phyloP scores from a whole-genome alignment of 1,284 basidiomycete genomes.

The Omphalotus olearius region DNA sequence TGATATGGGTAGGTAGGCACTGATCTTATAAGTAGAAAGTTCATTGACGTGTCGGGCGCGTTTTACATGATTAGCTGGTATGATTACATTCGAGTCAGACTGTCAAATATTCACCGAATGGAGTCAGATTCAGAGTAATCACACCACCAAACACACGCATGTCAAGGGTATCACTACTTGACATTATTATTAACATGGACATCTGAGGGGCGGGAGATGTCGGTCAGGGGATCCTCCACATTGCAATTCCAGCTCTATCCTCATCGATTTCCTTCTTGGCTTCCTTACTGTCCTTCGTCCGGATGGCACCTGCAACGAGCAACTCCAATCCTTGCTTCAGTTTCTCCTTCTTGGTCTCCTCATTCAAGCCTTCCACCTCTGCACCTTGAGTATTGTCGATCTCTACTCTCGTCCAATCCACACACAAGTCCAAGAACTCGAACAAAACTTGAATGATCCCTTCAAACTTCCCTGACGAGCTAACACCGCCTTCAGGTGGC shows the following conservation, averaged over 20 bases:
- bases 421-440: conserved; percentile 57
- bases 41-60: too few species aligned
- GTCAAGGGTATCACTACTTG: too few species aligned
- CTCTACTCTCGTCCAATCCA: conserved; percentile 53
- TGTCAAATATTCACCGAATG: too few species aligned
- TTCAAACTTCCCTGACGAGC: conserved; percentile 37
- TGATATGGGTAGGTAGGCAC: too few species aligned
- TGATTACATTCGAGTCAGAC: too few species aligned
- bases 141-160: too few species aligned
- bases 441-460: conserved; percentile 50
- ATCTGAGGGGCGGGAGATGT: too few species aligned
- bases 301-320: conserved; percentile 49
- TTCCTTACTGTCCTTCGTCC: conserved; percentile 49
- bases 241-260: conserved; percentile 53
- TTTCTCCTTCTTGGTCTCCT: conserved; percentile 18
- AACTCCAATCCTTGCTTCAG: conserved; percentile 41
- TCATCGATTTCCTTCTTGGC: conserved; percentile 54
- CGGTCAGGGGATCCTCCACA: conserved; percentile 53
- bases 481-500: conserved; percentile 32
- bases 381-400: conserved; percentile 21
- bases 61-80: too few species aligned
- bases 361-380: conserved; percentile 9
- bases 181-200: too few species aligned
- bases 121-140: too few species aligned
- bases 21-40: too few species aligned